Evolutionary conservation across 768 basidiomycete species (phyloP).

Genomic region (Candolleomyces efflorescens): DNA sequence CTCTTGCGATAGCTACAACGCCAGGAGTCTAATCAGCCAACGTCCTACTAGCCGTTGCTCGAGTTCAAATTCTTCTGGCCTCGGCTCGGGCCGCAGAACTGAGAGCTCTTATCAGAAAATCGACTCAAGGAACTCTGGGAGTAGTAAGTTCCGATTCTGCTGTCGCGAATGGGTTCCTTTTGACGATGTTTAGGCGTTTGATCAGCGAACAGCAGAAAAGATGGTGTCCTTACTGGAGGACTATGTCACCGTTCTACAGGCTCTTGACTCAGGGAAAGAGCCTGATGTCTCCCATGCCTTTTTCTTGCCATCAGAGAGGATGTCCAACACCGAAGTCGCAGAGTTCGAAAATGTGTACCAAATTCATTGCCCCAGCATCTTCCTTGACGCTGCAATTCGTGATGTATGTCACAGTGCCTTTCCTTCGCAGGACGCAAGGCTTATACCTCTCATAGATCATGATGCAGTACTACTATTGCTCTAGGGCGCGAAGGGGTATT

Average conservation of each 20-base stretch:
- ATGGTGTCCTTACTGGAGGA: conserved; percentile 59
- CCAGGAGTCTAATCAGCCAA: conserved; percentile 6
- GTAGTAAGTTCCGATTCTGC: background rate
- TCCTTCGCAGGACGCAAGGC: background rate
- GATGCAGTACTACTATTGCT: conserved; percentile 85
- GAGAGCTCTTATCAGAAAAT: conserved; percentile 5
- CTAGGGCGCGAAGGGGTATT: conserved; percentile 66
- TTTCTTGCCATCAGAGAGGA: conserved; percentile 62
- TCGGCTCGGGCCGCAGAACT: conserved; percentile 51
- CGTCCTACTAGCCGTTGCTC: conserved; percentile 48
- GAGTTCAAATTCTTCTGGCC: conserved; percentile 62
- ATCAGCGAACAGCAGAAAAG: conserved; percentile 19
- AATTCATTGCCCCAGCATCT: conserved; percentile 80
- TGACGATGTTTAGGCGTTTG: conserved; percentile 3
- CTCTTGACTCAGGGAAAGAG: conserved; percentile 40
- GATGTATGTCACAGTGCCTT: conserved; percentile 50
- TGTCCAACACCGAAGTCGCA: conserved; percentile 67
- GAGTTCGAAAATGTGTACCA: conserved; percentile 91
- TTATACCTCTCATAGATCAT: conserved; percentile 53
- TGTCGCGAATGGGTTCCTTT: background rate
- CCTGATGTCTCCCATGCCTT: conserved; percentile 38
- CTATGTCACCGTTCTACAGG: conserved; percentile 53
- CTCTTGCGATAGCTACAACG: background rate
- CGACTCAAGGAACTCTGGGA: background rate
- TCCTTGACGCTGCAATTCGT: conserved; percentile 70